Evolutionary conservation across 2,329 filamentous ascomycete species (phyloP).

Genomic region (Penicillium sp.): DNA sequence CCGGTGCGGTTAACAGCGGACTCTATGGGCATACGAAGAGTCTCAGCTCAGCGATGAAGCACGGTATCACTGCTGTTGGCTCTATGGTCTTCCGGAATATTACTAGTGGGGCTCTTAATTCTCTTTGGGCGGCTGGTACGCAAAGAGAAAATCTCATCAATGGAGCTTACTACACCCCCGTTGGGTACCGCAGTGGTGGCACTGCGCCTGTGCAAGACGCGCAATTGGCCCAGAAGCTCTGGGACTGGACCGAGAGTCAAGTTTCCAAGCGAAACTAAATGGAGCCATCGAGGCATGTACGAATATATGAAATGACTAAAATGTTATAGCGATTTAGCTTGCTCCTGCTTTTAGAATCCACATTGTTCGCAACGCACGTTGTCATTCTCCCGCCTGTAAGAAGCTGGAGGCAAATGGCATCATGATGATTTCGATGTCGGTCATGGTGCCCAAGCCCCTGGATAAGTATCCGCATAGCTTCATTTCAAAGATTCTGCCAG

Average conservation of each 20-base stretch:
- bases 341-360: neutral
- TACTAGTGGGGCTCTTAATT: slow-evolving; percentile 40
- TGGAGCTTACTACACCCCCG: slow-evolving; percentile 44
- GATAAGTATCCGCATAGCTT: neutral
- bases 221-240: slow-evolving; percentile 36
- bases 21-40: slow-evolving; percentile 37
- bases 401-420: slow-evolving; percentile 15
- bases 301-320: neutral
- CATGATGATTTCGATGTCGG: slow-evolving; percentile 18
- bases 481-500: neutral
- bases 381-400: neutral
- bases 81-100: slow-evolving; percentile 33
- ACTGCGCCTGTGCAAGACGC: slow-evolving; percentile 33
- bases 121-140: slow-evolving; percentile 42
- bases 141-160: slow-evolving; percentile 33
- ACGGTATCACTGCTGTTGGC: slow-evolving; percentile 18
- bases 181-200: slow-evolving; percentile 34
- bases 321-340: neutral
- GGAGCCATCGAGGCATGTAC: neutral
- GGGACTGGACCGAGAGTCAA: slow-evolving; percentile 47
- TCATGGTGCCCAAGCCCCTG: neutral
- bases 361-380: neutral
- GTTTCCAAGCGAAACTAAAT: slow-evolving; percentile 20
- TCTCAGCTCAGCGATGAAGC: slow-evolving; percentile 23
- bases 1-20: slow-evolving; percentile 46